A percentile compares a stretch with the other conserved stretches of the same genome.
Conservation (phyloP, 257 asterid species). For the Cordia subcordata region DNA sequence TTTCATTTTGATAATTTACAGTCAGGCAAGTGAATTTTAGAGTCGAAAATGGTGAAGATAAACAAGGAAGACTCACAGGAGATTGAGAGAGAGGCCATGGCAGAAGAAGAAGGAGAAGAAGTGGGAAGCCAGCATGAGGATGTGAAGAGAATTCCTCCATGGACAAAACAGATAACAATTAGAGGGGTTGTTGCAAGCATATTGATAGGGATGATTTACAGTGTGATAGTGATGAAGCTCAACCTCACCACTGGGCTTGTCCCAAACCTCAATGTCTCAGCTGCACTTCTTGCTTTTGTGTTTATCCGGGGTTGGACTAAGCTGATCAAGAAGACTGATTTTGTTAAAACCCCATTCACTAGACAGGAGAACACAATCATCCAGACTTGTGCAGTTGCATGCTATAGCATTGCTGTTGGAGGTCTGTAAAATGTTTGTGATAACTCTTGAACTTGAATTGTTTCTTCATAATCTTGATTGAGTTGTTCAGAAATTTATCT, state of each 20-base stretch:
- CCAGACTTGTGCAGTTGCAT: conserved; percentile 33
- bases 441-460: neutral
- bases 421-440: conserved; percentile 8
- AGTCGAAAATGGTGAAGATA: neutral
- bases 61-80: neutral
- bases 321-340: conserved; percentile 16
- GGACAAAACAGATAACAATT: conserved; percentile 23
- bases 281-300: conserved; percentile 28
- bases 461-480: neutral
- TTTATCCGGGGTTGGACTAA: conserved; percentile 21
- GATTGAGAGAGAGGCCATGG: neutral
- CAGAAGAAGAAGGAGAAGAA: neutral
- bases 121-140: neutral
- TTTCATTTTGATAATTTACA: neutral
- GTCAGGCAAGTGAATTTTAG: neutral
- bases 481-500: neutral
- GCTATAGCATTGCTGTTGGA: conserved; percentile 29
- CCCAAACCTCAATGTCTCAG: conserved; percentile 27
- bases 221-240: conserved; percentile 25
- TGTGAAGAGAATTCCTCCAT: conserved; percentile 25
- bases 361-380: conserved; percentile 28
- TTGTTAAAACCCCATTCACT: conserved; percentile 19
- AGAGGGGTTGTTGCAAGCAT: conserved; percentile 25
- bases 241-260: conserved; percentile 27
- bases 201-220: conserved; percentile 19